Base-by-base conservation (phyloP, 2,329 filamentous ascomycete genomes). In the Gremmenia infestans region DNA sequence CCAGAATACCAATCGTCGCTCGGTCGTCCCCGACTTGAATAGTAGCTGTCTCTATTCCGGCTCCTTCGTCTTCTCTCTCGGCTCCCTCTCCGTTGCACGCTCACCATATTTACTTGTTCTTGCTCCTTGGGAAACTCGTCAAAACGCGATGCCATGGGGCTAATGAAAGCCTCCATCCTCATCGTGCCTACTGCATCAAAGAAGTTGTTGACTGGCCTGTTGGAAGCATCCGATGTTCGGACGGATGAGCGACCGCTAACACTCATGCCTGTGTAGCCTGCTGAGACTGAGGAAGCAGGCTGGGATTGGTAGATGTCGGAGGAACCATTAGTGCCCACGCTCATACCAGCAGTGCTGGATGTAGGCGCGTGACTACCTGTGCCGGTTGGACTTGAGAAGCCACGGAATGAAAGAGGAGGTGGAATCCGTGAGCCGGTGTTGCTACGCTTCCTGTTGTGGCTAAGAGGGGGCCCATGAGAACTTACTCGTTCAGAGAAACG, bases 91-190 rank as follows among this genome's bases (percentile, higher is more conserved):
- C 67, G 63, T 23, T 65, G 61, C 49, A 60, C 58, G 5, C 61
- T 63, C 1, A 63, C 55, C 45, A 66, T 53, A 28, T 66, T 60
- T 63, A 70, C 67, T 52, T 70, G 67, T 40, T 68, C 68, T 54
- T 66, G 61, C 57, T 70, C 67, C 48, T 70, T 61, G 3, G 65
- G 66, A 52, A 53, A 66, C 37, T 69, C 66, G 28, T 69, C 66
- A 47, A 68, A 68, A 14, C 60, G 53, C 8, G 56, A 57, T 11
- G 80, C 75, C 11, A 86, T 70, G 0, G 83, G 83, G 64, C 78
- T 84, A 63, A 99, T 95, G 71, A 97, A 99, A 0, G 94, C 94
- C 72, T 97, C 93, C 93, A 99, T 97, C 28, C 94, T 85, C 48
- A 97, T 85, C 2, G 92, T 97, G 1, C 92, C 91, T 56, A 95